A percentile compares a stretch with the other conserved stretches of the same genome.
phyloP scores from a whole-genome alignment of 2,329 filamentous ascomycete genomes.

The Arthroderma sp. region DNA sequence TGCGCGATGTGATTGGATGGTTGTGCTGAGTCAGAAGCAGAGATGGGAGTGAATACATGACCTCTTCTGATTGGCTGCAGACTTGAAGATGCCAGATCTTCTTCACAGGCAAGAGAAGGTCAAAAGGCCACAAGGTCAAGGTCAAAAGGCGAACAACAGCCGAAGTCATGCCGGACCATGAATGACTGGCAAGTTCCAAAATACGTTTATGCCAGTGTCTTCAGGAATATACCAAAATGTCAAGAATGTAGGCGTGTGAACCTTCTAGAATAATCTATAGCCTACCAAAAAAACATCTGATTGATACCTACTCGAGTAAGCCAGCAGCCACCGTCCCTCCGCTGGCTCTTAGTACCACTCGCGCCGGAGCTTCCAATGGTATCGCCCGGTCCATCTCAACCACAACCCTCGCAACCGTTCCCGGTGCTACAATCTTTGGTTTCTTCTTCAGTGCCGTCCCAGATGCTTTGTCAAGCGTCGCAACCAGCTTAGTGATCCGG shows the following conservation, averaged over 20 bases:
- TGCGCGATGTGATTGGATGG: slow-evolving; percentile 24
- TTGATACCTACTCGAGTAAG: slow-evolving; percentile 50
- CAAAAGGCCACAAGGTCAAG: no score
- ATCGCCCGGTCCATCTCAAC: slow-evolving; percentile 62
- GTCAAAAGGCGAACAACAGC: no score
- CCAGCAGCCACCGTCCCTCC: slow-evolving; percentile 83
- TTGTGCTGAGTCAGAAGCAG: slow-evolving; percentile 17
- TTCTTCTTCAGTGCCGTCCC: slow-evolving; percentile 69
- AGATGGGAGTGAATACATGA: neutral
- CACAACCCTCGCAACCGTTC: slow-evolving; percentile 59
- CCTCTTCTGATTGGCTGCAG: slow-evolving; percentile 7
- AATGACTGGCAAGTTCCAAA: no score
- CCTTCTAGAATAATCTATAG: no score
- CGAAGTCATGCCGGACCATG: no score
- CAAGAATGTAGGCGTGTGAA: no score
- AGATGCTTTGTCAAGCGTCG: slow-evolving; percentile 63
- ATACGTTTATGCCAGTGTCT: no score
- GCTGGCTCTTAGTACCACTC: slow-evolving; percentile 66
- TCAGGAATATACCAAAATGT: no score
- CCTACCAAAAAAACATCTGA: no score
- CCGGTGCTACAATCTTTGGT: slow-evolving; percentile 71
- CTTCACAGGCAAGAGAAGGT: no score
- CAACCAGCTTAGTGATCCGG: slow-evolving; percentile 57
- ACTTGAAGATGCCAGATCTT: neutral
- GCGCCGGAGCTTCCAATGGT: slow-evolving; percentile 65